These are phyloP conservation scores for Colletotrichum viniferum DNA, from an alignment of 2,329 filamentous ascomycete genomes.

Conservation along the genomic window DNA sequence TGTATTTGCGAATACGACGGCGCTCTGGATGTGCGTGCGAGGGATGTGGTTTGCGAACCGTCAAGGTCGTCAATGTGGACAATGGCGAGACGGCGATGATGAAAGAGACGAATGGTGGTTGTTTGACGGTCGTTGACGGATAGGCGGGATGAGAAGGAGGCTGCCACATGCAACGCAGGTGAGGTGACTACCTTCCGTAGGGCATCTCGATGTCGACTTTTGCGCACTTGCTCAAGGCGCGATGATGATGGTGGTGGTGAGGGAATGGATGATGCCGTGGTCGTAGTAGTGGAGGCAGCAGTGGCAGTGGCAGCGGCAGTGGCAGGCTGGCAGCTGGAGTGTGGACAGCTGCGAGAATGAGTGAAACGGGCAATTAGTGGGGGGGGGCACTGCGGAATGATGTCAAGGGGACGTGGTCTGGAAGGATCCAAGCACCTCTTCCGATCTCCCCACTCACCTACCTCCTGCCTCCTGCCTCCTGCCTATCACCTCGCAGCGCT, in stretches of 20 bases:
- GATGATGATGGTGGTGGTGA: neutral
- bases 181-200: neutral
- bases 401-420: conserved; percentile 5
- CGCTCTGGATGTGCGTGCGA: neutral
- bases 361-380: conserved; percentile 18
- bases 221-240: neutral
- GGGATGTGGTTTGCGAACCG: neutral
- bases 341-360: neutral
- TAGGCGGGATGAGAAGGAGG: neutral
- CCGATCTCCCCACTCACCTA: neutral
- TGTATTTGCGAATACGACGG: neutral
- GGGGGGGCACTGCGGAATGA: neutral
- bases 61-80: neutral
- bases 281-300: neutral
- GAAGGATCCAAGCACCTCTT: neutral
- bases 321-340: neutral
- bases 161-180: neutral
- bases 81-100: neutral
- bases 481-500: neutral
- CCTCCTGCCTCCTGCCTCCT: neutral
- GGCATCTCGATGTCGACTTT: conserved; percentile 8
- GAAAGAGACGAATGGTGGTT: neutral
- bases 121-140: neutral
- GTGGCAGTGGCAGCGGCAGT: neutral
- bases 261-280: neutral